These are phyloP conservation scores for Solanum medicagineum DNA, from an alignment of 257 asterid species.

Conservation along the genomic window DNA sequence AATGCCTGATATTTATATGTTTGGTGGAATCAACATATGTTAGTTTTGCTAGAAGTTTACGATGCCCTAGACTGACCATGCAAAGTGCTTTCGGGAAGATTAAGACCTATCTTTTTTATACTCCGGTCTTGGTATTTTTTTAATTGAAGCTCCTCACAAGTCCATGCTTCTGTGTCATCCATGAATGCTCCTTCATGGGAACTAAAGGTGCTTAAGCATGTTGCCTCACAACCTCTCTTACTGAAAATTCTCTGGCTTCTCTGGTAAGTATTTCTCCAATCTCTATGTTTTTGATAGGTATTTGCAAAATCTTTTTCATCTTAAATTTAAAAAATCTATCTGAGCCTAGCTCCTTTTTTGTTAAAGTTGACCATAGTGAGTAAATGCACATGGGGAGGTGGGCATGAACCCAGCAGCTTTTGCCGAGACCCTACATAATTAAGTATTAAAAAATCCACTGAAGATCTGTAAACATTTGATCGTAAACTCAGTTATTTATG, in stretches of 20 bases:
- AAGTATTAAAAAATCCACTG: not conserved
- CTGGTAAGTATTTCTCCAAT: not conserved
- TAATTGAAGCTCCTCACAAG: not conserved
- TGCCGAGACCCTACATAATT: not conserved
- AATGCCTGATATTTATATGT: not conserved
- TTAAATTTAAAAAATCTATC: not conserved
- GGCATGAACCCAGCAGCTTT: not conserved
- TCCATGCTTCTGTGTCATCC: not conserved
- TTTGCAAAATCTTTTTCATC: not conserved
- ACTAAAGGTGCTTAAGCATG: not conserved
- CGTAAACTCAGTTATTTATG: not conserved
- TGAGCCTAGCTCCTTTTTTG: not conserved
- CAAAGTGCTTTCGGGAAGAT: not conserved
- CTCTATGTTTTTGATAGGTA: not conserved
- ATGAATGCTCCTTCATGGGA: not conserved
- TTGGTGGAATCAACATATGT: not conserved
- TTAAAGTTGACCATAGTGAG: not conserved
- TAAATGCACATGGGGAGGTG: not conserved
- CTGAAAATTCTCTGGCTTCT: not conserved
- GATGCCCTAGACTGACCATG: not conserved
- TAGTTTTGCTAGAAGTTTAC: not conserved
- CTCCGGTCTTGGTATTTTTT: not conserved
- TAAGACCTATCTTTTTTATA: not conserved
- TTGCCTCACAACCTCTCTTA: not conserved
- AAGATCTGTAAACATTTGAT: not conserved